Conservation (phyloP, 2,329 filamentous ascomycete genomes). For the Xylaria arbuscula region DNA sequence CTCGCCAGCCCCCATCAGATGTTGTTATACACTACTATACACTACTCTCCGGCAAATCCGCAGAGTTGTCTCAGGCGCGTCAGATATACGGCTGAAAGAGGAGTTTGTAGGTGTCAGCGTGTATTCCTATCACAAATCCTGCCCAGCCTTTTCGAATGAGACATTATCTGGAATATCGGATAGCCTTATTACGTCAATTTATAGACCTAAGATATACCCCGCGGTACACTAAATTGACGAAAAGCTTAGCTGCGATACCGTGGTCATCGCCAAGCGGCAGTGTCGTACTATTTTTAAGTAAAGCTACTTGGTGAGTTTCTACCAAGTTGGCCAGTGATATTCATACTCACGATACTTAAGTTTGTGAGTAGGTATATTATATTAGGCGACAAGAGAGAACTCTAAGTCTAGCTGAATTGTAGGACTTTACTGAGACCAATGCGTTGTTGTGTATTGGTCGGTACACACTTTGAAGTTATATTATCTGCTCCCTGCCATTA, state of each 20-base stretch:
- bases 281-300: background rate
- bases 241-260: conserved; percentile 9
- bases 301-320: background rate
- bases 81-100: too few species aligned
- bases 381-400: background rate
- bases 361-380: background rate
- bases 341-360: too few species aligned
- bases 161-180: too few species aligned
- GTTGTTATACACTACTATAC: too few species aligned
- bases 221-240: background rate
- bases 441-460: background rate
- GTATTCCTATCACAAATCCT: too few species aligned
- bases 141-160: too few species aligned
- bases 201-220: too few species aligned
- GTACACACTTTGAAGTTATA: background rate
- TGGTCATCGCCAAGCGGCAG: background rate
- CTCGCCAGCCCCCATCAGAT: background rate
- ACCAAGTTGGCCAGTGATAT: background rate
- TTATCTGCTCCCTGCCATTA: conserved; percentile 1
- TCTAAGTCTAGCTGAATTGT: background rate
- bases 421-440: background rate
- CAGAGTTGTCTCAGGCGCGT: too few species aligned
- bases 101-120: too few species aligned
- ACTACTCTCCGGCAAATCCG: too few species aligned
- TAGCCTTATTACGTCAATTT: too few species aligned